Conservation (phyloP, 2,329 filamentous ascomycete genomes). For the Phaeoacremonium minimum region DNA sequence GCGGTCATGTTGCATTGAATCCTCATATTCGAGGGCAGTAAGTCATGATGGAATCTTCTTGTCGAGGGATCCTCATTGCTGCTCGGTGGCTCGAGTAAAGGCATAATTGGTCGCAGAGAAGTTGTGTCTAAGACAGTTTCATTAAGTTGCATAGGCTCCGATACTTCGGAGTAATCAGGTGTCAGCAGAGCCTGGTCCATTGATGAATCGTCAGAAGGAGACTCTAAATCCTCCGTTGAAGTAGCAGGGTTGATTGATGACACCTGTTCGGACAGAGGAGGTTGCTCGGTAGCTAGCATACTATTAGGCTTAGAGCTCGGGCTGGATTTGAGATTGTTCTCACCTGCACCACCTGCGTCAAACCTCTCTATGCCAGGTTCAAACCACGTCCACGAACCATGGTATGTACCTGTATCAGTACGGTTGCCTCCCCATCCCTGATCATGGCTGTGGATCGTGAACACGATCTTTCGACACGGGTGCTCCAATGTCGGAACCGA, state of each 20-base stretch:
- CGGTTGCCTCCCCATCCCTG: conserved; percentile 49
- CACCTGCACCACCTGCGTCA: conserved; percentile 27
- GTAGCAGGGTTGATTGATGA: no score
- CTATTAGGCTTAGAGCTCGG: no score
- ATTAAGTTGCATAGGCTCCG: no score
- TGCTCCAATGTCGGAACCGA: conserved; percentile 34
- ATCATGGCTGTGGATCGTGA: conserved; percentile 52
- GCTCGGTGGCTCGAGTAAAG: conserved; percentile 14
- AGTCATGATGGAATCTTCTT: conserved; percentile 27
- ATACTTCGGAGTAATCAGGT: no score
- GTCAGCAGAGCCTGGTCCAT: no score
- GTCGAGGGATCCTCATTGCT: neutral
- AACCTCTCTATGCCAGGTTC: conserved; percentile 57
- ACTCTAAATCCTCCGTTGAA: no score
- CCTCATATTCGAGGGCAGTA: conserved; percentile 30
- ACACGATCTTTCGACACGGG: conserved; percentile 58
- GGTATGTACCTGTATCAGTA: conserved; percentile 31
- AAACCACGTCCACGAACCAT: conserved; percentile 57
- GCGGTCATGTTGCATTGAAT: conserved; percentile 46
- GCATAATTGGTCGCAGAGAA: conserved; percentile 30
- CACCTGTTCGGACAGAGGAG: no score
- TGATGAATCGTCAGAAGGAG: no score
- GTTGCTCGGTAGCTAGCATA: no score
- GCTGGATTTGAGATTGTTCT: no score
- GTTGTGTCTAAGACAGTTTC: no score